A percentile compares a stretch with the other conserved stretches of the same genome.
phyloP scores from a whole-genome alignment of 106 monocot genomes.

The Iris macrosiphon region DNA sequence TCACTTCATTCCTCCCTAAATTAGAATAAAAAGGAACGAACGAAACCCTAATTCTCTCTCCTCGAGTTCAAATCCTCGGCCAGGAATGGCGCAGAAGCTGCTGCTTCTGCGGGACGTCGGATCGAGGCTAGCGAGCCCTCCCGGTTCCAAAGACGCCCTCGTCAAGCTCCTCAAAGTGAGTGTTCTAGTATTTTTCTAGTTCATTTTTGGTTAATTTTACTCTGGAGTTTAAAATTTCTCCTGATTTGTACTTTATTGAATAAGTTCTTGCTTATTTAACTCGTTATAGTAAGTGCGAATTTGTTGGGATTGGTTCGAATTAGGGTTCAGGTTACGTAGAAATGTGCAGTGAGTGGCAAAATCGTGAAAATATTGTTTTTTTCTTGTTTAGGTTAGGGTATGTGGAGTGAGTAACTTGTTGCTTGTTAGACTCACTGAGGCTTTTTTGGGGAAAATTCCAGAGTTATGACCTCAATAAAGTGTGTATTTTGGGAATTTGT shows the following conservation, averaged over 20 bases:
- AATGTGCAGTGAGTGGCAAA: neutral
- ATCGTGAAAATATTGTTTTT: neutral
- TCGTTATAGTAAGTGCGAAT: no score
- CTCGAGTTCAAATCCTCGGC: no score
- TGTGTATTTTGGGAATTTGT: neutral
- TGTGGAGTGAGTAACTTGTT: neutral
- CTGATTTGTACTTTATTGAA: neutral
- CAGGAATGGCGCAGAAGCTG: slow-evolving; percentile 30
- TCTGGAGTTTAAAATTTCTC: no score
- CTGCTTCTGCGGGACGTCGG: slow-evolving; percentile 80
- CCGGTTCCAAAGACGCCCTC: slow-evolving; percentile 76
- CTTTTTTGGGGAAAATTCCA: no score
- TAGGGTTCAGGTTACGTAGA: slow-evolving; percentile 1
- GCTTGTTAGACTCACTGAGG: neutral
- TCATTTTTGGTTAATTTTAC: no score
- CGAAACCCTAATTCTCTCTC: neutral
- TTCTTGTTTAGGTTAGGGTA: no score
- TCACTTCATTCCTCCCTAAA: no score
- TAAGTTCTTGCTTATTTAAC: neutral
- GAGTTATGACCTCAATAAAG: no score
- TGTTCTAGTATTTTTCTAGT: no score
- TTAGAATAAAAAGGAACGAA: no score
- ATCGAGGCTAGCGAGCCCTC: slow-evolving; percentile 59
- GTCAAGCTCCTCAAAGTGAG: slow-evolving; percentile 77
- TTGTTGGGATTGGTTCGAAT: neutral